Evolutionary conservation across 495 filamentous ascomycete genomes (phyloP).

Genomic region (Aspergillus avenaceus): DNA sequence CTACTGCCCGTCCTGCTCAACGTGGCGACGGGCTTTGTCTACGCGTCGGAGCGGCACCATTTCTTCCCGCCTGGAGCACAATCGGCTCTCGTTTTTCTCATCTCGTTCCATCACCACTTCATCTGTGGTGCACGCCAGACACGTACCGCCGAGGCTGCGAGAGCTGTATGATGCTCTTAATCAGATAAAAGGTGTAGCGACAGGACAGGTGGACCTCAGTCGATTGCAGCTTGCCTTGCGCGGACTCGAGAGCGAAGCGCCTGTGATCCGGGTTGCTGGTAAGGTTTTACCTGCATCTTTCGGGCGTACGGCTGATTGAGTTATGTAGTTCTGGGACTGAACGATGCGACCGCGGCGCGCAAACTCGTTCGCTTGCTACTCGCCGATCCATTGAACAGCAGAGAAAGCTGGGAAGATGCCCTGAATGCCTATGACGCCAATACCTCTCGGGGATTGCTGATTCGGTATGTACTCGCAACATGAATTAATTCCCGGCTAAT

Average conservation of each 20-base stretch:
- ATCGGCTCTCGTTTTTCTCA: neutral
- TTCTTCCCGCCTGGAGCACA: neutral
- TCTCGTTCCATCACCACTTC: slow-evolving; percentile 16
- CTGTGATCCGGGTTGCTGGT: slow-evolving; percentile 70
- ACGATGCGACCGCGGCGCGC: slow-evolving; percentile 43
- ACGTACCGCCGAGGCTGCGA: slow-evolving; percentile 33
- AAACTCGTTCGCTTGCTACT: slow-evolving; percentile 67
- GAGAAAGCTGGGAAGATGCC: slow-evolving; percentile 66
- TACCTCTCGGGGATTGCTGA: slow-evolving; percentile 49
- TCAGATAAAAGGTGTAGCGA: slow-evolving; percentile 56
- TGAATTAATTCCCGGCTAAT: neutral
- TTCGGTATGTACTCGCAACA: slow-evolving; percentile 43
- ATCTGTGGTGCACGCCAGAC: slow-evolving; percentile 24
- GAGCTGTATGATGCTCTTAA: slow-evolving; percentile 60
- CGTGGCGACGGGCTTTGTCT: slow-evolving; percentile 28
- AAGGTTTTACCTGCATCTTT: slow-evolving; percentile 11
- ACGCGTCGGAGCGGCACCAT: slow-evolving; percentile 23
- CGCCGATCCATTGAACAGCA: slow-evolving; percentile 67
- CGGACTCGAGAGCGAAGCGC: slow-evolving; percentile 62
- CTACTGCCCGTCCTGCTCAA: slow-evolving; percentile 39
- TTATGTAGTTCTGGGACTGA: slow-evolving; percentile 48
- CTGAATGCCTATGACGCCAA: slow-evolving; percentile 46
- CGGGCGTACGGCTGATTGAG: neutral
- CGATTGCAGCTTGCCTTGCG: slow-evolving; percentile 75
- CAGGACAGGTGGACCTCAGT: slow-evolving; percentile 66